phyloP scores from a whole-genome alignment of 257 asterid genomes.

The Hygrophila difformis region DNA sequence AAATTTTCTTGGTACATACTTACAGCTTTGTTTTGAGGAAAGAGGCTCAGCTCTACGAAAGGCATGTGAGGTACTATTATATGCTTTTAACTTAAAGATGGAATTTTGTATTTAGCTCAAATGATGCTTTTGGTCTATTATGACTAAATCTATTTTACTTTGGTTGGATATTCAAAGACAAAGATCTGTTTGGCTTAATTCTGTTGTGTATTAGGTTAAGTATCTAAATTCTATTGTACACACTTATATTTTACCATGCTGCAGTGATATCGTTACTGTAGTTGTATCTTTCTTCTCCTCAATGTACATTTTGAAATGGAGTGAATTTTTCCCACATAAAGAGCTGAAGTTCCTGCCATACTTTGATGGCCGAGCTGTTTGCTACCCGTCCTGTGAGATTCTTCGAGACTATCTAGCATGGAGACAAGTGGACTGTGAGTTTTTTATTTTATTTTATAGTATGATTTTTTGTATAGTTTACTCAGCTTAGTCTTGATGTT shows the following conservation, averaged over 20 bases:
- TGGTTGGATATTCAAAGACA: too few species aligned
- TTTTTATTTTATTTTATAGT: not conserved
- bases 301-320: constrained; percentile 62
- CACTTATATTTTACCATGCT: constrained; percentile 11
- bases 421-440: constrained; percentile 97
- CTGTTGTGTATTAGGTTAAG: too few species aligned
- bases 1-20: constrained; percentile 16
- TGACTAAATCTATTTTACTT: constrained; percentile 3
- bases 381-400: constrained; percentile 67
- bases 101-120: too few species aligned
- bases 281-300: constrained; percentile 73
- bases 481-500: not conserved
- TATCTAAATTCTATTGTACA: constrained; percentile 5
- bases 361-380: constrained; percentile 82
- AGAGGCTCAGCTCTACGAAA: constrained; percentile 58
- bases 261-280: constrained; percentile 63
- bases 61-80: constrained; percentile 52
- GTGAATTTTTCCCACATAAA: constrained; percentile 45
- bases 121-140: too few species aligned
- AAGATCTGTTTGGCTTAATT: too few species aligned
- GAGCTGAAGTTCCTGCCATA: constrained; percentile 54
- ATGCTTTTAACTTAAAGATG: not conserved
- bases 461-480: too few species aligned
- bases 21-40: constrained; percentile 80
- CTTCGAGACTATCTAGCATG: constrained; percentile 76